Evolutionary conservation across 1,284 basidiomycete species (phyloP).

Genomic region (Malassezia dermatis): DNA sequence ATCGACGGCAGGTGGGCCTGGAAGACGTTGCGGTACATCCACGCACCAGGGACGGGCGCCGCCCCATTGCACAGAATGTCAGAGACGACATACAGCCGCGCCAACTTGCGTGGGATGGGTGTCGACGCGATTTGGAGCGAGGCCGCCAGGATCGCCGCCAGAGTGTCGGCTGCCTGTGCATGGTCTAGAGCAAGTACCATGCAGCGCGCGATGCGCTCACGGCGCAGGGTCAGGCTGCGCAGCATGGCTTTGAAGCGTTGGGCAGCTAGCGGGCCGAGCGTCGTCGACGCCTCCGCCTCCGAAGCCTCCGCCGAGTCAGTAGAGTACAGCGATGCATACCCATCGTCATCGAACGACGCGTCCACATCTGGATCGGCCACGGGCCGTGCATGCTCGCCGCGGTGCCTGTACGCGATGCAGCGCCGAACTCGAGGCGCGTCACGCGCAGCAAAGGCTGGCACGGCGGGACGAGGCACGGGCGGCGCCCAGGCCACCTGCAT

Average conservation of each 20-base stretch:
- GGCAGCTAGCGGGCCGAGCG: slow-evolving; percentile 64
- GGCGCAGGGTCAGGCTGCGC: slow-evolving; percentile 67
- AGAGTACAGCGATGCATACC: slow-evolving; percentile 58
- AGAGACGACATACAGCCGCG: slow-evolving; percentile 84
- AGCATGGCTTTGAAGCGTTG: slow-evolving; percentile 81
- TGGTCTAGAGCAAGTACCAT: slow-evolving; percentile 94
- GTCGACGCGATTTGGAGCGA: slow-evolving; percentile 61
- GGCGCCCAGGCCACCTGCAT: slow-evolving; percentile 91
- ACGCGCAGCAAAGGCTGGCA: not conserved
- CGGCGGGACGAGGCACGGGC: slow-evolving; percentile 58
- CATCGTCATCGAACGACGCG: slow-evolving; percentile 15
- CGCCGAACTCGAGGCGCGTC: not conserved
- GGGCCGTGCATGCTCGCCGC: not conserved
- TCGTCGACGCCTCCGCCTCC: slow-evolving; percentile 61
- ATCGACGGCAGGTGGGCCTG: slow-evolving; percentile 23
- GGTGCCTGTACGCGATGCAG: not conserved
- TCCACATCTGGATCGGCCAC: not conserved
- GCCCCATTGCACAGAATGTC: slow-evolving; percentile 96
- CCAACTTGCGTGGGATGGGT: slow-evolving; percentile 86
- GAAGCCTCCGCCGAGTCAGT: slow-evolving; percentile 90
- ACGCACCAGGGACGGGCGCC: slow-evolving; percentile 64
- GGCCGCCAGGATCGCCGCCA: slow-evolving; percentile 22
- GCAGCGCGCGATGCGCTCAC: slow-evolving; percentile 80
- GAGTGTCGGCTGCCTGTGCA: slow-evolving; percentile 56
- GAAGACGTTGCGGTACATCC: slow-evolving; percentile 25